Conservation (phyloP, 495 filamentous ascomycete species). For the Cladorrhinum samala region DNA sequence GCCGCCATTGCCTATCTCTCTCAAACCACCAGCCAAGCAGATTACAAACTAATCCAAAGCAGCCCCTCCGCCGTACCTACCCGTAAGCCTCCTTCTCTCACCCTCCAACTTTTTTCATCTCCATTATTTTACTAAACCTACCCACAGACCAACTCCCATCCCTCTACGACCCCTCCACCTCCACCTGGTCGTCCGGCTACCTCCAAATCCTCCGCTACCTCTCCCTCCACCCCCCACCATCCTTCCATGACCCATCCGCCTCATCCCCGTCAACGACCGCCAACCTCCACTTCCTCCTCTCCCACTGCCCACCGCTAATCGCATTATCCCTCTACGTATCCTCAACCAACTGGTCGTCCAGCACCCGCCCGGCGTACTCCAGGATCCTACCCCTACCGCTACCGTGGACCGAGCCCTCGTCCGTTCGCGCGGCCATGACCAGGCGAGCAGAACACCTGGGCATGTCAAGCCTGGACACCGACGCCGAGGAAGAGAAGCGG, state of each 20-base stretch:
- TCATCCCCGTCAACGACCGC: slow-evolving; percentile 58
- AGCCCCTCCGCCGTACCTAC: slow-evolving; percentile 69
- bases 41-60: slow-evolving; percentile 71
- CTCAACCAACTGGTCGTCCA: slow-evolving; percentile 67
- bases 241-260: slow-evolving; percentile 49
- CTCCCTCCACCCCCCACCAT: slow-evolving; percentile 39
- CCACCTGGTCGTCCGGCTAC: slow-evolving; percentile 64
- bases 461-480: slow-evolving; percentile 47
- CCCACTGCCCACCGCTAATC: slow-evolving; percentile 59
- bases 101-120: neutral
- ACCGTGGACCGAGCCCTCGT: slow-evolving; percentile 70
- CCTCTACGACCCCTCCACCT: slow-evolving; percentile 50
- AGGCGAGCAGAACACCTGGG: slow-evolving; percentile 67
- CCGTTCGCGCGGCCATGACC: slow-evolving; percentile 60
- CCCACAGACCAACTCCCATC: slow-evolving; percentile 70
- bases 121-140: neutral
- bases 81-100: slow-evolving; percentile 44
- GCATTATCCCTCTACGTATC: slow-evolving; percentile 85
- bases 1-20: slow-evolving; percentile 68
- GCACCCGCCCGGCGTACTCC: slow-evolving; percentile 71
- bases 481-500: slow-evolving; percentile 27
- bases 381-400: slow-evolving; percentile 72
- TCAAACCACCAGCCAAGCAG: slow-evolving; percentile 46
- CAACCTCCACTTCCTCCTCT: slow-evolving; percentile 59
- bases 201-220: slow-evolving; percentile 68